These are phyloP conservation scores for Hypoxylon sp. DNA, from an alignment of 2,329 filamentous ascomycete genomes.

Conservation along the genomic window DNA sequence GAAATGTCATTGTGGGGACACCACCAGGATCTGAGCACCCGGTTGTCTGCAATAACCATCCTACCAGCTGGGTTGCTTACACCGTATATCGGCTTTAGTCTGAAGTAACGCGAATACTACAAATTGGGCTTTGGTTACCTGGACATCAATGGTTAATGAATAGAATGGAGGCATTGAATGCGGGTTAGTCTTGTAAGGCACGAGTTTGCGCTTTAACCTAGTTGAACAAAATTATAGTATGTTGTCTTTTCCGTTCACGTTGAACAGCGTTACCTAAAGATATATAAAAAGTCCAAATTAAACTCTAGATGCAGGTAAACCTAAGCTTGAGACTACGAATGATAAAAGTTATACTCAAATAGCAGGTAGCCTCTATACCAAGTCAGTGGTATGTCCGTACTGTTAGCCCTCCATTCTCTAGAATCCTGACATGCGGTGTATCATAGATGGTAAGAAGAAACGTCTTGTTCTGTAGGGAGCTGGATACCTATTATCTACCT, in stretches of 20 bases:
- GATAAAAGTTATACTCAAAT: neutral
- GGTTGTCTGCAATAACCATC: constrained; percentile 31
- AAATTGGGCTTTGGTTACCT: neutral
- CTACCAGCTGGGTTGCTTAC: constrained; percentile 35
- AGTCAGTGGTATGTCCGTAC: no score
- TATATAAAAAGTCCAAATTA: neutral
- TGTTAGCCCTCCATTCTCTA: no score
- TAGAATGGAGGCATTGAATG: constrained; percentile 1
- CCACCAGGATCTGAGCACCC: neutral
- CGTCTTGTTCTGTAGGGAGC: no score
- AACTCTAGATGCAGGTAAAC: neutral
- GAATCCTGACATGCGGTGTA: no score
- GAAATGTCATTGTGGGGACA: constrained; percentile 26
- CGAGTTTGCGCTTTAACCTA: neutral
- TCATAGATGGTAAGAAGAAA: no score
- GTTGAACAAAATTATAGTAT: neutral
- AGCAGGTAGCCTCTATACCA: no score
- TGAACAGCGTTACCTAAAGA: neutral
- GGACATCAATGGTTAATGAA: neutral
- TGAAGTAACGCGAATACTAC: neutral
- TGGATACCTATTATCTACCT: no score
- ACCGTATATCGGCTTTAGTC: constrained; percentile 17
- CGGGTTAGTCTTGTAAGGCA: neutral
- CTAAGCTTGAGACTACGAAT: neutral
- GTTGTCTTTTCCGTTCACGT: neutral